Evolutionary conservation across 2,329 filamentous ascomycete genomes (phyloP).

Genomic region (Penicillium olsonii): DNA sequence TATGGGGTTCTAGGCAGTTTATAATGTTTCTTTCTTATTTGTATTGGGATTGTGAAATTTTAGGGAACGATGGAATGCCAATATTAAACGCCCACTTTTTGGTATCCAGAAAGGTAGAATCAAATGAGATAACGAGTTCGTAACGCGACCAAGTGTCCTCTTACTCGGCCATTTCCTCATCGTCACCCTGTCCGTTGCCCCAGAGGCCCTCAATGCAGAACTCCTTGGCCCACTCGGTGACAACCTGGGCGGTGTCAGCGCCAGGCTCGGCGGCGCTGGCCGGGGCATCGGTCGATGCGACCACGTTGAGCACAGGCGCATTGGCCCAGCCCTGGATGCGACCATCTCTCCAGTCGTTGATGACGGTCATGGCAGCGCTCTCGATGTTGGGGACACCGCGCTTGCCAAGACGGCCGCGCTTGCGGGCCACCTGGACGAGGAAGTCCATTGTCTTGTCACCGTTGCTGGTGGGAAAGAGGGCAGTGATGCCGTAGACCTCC

Average conservation of each 20-base stretch:
- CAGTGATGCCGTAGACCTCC: constrained; percentile 79
- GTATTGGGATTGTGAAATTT: constrained; percentile 17
- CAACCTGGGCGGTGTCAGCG: constrained; percentile 78
- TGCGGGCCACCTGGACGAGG: constrained; percentile 89
- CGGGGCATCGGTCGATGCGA: constrained; percentile 41
- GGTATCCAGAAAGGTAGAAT: constrained; percentile 32
- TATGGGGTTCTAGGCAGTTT: not conserved
- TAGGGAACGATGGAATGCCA: constrained; percentile 21
- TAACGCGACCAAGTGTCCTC: constrained; percentile 20
- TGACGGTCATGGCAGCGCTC: constrained; percentile 85
- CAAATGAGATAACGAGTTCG: constrained; percentile 26
- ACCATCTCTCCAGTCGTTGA: constrained; percentile 96
- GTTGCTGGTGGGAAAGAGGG: constrained; percentile 66
- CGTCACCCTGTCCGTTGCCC: constrained; percentile 62
- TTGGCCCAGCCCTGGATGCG: constrained; percentile 91
- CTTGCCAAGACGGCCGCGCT: constrained; percentile 82
- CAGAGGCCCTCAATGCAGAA: constrained; percentile 94
- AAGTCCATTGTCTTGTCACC: constrained; percentile 87
- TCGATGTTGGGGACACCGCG: constrained; percentile 88
- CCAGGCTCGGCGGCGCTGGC: constrained; percentile 34
- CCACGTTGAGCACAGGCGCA: constrained; percentile 61
- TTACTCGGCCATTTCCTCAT: constrained; percentile 45
- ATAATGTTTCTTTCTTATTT: constrained; percentile 1
- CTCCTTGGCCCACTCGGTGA: constrained; percentile 89
- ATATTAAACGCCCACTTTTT: constrained; percentile 33